Evolutionary conservation across 768 basidiomycete species (phyloP).

Genomic region (Heimioporus sp.): DNA sequence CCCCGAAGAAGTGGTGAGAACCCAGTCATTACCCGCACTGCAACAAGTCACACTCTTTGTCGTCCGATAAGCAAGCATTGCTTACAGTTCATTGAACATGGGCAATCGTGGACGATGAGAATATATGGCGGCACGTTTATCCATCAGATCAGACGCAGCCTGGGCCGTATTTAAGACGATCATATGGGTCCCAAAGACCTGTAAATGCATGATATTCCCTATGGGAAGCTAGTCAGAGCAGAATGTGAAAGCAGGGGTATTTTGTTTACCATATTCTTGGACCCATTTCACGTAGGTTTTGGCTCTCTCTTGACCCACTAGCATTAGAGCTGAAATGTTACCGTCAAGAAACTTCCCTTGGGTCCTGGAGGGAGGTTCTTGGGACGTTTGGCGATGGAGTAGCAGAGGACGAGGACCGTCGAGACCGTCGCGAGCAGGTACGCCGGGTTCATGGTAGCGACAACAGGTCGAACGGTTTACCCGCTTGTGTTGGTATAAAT

Average conservation of each 20-base stretch:
- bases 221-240: not conserved
- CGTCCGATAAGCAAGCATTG: too few species aligned
- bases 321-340: not conserved
- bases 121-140: not conserved
- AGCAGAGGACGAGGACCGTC: not conserved
- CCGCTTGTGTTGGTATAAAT: too few species aligned
- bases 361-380: not conserved
- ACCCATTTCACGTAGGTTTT: not conserved
- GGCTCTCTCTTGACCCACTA: not conserved
- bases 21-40: not conserved
- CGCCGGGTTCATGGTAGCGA: too few species aligned
- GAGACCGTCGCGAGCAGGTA: not conserved
- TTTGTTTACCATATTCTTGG: not conserved
- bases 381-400: not conserved
- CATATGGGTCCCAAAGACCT: slow-evolving; percentile 5
- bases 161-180: slow-evolving; percentile 36
- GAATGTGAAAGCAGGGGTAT: not conserved
- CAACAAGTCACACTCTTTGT: not conserved
- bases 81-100: not conserved
- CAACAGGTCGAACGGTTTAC: too few species aligned
- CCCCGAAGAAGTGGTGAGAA: slow-evolving; percentile 1
- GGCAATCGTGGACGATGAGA: not conserved
- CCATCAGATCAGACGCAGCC: slow-evolving; percentile 1
- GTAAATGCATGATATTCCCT: not conserved
- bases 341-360: not conserved